These are phyloP conservation scores for Hippophae rhamnoides DNA, from an alignment of 306 rosid species.

Conservation along the genomic window DNA sequence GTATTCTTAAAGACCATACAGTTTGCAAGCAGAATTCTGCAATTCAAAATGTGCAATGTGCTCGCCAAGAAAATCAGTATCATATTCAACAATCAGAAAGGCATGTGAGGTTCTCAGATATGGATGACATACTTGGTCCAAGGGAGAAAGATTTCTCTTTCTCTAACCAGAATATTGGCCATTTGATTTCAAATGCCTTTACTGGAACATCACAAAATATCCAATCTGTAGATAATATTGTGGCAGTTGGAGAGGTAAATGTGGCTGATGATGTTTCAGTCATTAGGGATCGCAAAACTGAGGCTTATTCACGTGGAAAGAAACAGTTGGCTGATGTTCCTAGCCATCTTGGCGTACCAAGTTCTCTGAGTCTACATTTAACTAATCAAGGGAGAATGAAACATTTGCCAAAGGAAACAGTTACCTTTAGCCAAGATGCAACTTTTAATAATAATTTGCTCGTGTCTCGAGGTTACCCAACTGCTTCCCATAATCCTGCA, in stretches of 20 bases:
- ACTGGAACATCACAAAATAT: conserved; percentile 39
- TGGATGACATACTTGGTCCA: conserved; percentile 45
- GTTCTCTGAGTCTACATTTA: conserved; percentile 34
- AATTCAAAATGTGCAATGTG: conserved; percentile 23
- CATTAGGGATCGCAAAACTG: conserved; percentile 27
- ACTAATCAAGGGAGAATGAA: conserved; percentile 28
- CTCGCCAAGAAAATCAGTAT: conserved; percentile 26
- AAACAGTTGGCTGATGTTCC: conserved; percentile 34
- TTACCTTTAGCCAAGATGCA: conserved; percentile 19
- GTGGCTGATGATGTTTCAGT: conserved; percentile 16
- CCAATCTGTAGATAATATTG: conserved; percentile 34
- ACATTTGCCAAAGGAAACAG: conserved; percentile 34
- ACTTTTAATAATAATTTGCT: conserved; percentile 29
- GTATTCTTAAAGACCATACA: conserved; percentile 45
- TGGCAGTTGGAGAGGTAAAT: conserved; percentile 30
- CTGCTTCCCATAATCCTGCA: conserved; percentile 27
- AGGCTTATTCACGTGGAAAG: conserved; percentile 35
- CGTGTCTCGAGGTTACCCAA: conserved; percentile 28
- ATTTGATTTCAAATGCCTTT: conserved; percentile 33
- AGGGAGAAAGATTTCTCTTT: conserved; percentile 22
- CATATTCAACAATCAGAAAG: conserved; percentile 26
- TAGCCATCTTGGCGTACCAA: conserved; percentile 26
- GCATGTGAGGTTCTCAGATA: conserved; percentile 46
- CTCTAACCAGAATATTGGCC: conserved; percentile 27
- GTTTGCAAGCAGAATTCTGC: conserved; percentile 38